Evolutionary conservation across 2,329 filamentous ascomycete species (phyloP).

Genomic region (Tricladium varicosporioides): DNA sequence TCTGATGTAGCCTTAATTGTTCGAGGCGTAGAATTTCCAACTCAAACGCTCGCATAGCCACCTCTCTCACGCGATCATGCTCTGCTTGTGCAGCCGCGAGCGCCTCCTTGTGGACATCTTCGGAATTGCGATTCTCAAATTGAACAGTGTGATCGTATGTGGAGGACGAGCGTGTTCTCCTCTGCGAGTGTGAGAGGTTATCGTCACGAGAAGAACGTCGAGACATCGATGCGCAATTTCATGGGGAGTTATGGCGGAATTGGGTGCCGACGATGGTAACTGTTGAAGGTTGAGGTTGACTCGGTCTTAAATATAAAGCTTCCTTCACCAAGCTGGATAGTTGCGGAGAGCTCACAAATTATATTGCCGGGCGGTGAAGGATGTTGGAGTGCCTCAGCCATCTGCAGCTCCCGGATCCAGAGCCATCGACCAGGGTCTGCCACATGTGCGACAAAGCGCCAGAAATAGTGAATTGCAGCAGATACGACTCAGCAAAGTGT

Average conservation of each 20-base stretch:
- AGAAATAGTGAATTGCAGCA: too few species aligned
- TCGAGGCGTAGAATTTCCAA: conserved; percentile 47
- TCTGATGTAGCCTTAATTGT: conserved; percentile 22
- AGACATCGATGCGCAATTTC: background rate
- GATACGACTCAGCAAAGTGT: too few species aligned
- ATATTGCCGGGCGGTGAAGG: too few species aligned
- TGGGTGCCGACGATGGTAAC: background rate
- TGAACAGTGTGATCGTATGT: conserved; percentile 8
- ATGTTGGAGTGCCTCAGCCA: too few species aligned
- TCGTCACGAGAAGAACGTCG: conserved; percentile 2
- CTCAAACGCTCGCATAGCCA: conserved; percentile 47
- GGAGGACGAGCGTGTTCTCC: conserved; percentile 2
- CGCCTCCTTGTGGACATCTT: conserved; percentile 45
- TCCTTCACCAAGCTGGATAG: too few species aligned
- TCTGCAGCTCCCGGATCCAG: too few species aligned
- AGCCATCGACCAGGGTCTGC: too few species aligned
- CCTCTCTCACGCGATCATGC: conserved; percentile 62
- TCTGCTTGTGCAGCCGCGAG: conserved; percentile 63
- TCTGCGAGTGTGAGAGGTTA: conserved; percentile 9
- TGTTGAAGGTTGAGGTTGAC: background rate
- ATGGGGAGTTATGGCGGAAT: background rate
- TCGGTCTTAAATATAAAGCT: background rate
- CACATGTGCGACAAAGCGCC: too few species aligned
- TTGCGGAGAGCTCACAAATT: too few species aligned
- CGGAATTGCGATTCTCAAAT: conserved; percentile 20